Base-by-base conservation (phyloP, 2,329 filamentous ascomycete species). In the Volutella citrinella region DNA sequence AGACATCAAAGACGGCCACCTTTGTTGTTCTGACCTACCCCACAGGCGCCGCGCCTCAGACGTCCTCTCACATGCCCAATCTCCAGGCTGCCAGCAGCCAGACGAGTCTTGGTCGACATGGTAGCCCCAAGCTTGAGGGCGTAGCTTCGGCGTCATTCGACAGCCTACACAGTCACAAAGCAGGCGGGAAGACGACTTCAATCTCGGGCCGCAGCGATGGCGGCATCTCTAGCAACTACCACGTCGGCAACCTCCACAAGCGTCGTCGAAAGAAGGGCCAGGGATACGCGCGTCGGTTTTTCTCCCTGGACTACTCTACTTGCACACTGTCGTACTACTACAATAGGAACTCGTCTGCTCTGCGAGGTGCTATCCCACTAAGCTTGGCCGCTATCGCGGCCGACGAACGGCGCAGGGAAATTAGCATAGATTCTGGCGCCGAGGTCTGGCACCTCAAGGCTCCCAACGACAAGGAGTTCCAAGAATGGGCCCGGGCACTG, bases 321-420 rank as follows among this genome's bases (percentile, higher is more conserved):
- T 95, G 87, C 42, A 97, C 93, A 0, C 69, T 98, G 19, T 97
- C 93, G 1, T 98, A 98, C 66, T 98, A 96, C 59, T 87, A 94
- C 57, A 93, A 91, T 59, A 84, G 88, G 27, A 91, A 94, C 56
- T 95, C 91, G 6, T 94, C 91, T 6, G 89, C 91, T 2, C 70
- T 98, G 26, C 80, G 93, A 40, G 93, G 93, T 13, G 89, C 93
- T 7, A 93, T 98, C 32, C 93, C 93, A 1, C 72, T 98, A 8
- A 93, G 88, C 17, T 68, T 98, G 32, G 93, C 93, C 12, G 93
- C 88, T 5, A 85, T 98, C 39, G 87, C 90, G 5, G 88, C 88
- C 7, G 90, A 95, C 56, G 87, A 93, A 59, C 80, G 86, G 53
- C 80, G 86, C 22, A 78, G 89, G 45, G 91, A 97, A 60, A 95